Percentiles rank a stretch among this genome's conserved stretches.
Conservation (phyloP, 148 eudicot species). For the Amaranthus cruentus region DNA sequence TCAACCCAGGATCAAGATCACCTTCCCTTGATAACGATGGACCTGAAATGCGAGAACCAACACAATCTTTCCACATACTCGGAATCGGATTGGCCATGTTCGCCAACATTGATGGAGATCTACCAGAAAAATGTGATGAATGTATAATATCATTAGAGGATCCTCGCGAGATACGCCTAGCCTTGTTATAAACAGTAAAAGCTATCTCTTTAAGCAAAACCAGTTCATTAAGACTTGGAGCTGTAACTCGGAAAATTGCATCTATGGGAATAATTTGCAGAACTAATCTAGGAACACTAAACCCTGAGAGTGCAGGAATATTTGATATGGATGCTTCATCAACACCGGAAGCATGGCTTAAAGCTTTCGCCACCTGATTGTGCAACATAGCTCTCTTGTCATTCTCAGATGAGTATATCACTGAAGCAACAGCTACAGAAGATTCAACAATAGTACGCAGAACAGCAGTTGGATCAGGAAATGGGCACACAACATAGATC, state of each 20-base stretch:
- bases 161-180: constrained; percentile 75
- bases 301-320: constrained; percentile 79
- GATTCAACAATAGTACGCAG: constrained; percentile 82
- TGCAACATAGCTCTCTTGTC: constrained; percentile 68
- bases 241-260: constrained; percentile 86
- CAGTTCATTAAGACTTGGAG: constrained; percentile 69
- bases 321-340: constrained; percentile 87
- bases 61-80: constrained; percentile 93
- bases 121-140: constrained; percentile 47
- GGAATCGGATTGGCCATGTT: constrained; percentile 62
- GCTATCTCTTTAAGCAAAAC: constrained; percentile 84
- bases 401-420: constrained; percentile 63
- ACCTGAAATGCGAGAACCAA: constrained; percentile 63
- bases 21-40: constrained; percentile 60
- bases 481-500: constrained; percentile 93
- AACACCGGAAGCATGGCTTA: constrained; percentile 72
- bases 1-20: constrained; percentile 68
- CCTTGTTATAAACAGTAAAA: constrained; percentile 94
- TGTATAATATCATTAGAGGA: constrained; percentile 46
- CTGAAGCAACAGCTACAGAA: constrained; percentile 70
- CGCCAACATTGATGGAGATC: constrained; percentile 59
- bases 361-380: constrained; percentile 83
- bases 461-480: constrained; percentile 88
- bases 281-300: constrained; percentile 81
- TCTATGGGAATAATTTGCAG: constrained; percentile 84